Conservation (phyloP, 2,329 filamentous ascomycete species). For the Penicillium sp. region DNA sequence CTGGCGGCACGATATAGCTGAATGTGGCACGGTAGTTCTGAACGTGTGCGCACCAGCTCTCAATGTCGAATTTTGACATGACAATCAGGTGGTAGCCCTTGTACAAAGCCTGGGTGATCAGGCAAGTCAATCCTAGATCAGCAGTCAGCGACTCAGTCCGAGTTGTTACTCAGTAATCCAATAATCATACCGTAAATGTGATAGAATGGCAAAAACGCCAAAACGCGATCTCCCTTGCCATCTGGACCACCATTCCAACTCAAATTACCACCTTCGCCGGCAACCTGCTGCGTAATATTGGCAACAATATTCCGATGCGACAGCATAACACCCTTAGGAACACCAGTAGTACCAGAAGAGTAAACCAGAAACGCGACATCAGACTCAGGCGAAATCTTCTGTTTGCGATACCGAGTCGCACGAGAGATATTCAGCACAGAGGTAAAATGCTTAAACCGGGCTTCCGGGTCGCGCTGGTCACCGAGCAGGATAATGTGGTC, state of each 20-base stretch:
- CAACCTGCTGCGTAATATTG: slow-evolving; percentile 62
- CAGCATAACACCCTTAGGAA: slow-evolving; percentile 89
- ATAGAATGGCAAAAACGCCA: slow-evolving; percentile 85
- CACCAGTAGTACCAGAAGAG: slow-evolving; percentile 83
- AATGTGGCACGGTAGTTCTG: slow-evolving; percentile 75
- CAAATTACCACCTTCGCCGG: slow-evolving; percentile 58
- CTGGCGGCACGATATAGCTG: slow-evolving; percentile 78
- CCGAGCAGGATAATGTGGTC: slow-evolving; percentile 77
- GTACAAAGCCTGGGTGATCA: slow-evolving; percentile 69
- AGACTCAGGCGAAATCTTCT: slow-evolving; percentile 64
- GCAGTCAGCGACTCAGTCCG: not conserved
- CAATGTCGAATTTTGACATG: slow-evolving; percentile 78
- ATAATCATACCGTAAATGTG: slow-evolving; percentile 73
- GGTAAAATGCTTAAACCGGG: slow-evolving; percentile 69
- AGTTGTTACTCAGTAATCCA: not conserved
- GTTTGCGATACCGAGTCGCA: slow-evolving; percentile 58
- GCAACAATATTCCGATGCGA: slow-evolving; percentile 79
- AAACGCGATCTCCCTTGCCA: slow-evolving; percentile 67
- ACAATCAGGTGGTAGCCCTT: slow-evolving; percentile 67
- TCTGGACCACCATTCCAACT: slow-evolving; percentile 59
- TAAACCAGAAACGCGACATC: slow-evolving; percentile 86
- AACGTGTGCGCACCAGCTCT: slow-evolving; percentile 73
- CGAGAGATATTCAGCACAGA: slow-evolving; percentile 66
- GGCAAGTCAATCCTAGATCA: slow-evolving; percentile 63
- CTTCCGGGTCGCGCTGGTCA: slow-evolving; percentile 55